phyloP scores from a whole-genome alignment of 2,329 filamentous ascomycete species.

The Fusarium albosuccineum region DNA sequence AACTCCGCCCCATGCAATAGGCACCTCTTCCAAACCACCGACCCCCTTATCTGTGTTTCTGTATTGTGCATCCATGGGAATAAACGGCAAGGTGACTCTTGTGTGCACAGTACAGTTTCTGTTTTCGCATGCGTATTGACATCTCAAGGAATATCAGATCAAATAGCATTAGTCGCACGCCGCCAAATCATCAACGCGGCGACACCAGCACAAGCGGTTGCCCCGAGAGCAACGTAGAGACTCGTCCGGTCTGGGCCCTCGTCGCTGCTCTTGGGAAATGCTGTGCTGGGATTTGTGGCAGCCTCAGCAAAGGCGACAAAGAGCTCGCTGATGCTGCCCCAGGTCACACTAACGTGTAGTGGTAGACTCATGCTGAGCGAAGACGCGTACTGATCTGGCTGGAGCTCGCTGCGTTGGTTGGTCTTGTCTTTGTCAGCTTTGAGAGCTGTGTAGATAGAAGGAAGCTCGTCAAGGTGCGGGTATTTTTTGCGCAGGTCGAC shows the following conservation, averaged over 20 bases:
- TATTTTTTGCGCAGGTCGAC: slow-evolving; percentile 83
- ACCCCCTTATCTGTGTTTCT: too few species aligned
- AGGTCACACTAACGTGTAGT: slow-evolving; percentile 93
- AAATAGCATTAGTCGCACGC: slow-evolving; percentile 64
- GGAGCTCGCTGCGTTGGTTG: slow-evolving; percentile 90
- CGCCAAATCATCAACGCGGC: slow-evolving; percentile 76
- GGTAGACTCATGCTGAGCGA: slow-evolving; percentile 89
- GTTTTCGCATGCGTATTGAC: not conserved
- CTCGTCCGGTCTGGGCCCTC: slow-evolving; percentile 86
- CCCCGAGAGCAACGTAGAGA: slow-evolving; percentile 87
- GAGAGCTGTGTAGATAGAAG: slow-evolving; percentile 90
- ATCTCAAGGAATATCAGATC: slow-evolving; percentile 7
- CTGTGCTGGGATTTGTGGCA: slow-evolving; percentile 88
- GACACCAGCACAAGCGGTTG: slow-evolving; percentile 73
- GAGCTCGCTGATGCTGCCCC: slow-evolving; percentile 92
- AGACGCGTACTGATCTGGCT: slow-evolving; percentile 92
- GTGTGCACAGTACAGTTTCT: not conserved
- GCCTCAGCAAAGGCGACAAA: slow-evolving; percentile 94
- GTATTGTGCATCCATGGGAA: not conserved
- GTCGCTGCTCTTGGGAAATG: slow-evolving; percentile 91
- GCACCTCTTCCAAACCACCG: not conserved
- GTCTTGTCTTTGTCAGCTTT: slow-evolving; percentile 98
- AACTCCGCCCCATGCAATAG: slow-evolving; percentile 42
- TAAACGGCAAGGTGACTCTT: not conserved
- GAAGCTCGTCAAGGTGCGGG: slow-evolving; percentile 87